These are phyloP conservation scores for Globisporangium paroecandrum DNA, from an alignment of 352 stramenopile species.

Conservation along the genomic window DNA sequence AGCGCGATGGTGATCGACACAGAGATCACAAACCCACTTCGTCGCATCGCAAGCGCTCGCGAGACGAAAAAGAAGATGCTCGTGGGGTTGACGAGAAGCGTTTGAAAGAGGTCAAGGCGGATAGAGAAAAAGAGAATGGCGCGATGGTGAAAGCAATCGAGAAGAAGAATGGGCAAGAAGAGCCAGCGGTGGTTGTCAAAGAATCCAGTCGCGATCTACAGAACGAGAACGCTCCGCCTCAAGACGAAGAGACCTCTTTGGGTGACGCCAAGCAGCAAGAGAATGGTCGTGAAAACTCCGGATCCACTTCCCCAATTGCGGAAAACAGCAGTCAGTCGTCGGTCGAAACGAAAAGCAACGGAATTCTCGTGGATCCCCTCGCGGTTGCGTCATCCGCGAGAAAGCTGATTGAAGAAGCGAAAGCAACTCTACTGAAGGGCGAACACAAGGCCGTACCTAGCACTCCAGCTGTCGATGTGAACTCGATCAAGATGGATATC, in stretches of 20 bases:
- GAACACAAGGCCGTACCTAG: neutral
- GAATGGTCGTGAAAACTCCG: neutral
- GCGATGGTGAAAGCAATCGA: neutral
- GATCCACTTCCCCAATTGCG: slow-evolving; percentile 3
- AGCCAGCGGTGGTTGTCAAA: neutral
- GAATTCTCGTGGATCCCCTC: neutral
- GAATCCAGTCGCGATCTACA: neutral
- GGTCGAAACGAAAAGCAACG: neutral
- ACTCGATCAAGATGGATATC: slow-evolving; percentile 77
- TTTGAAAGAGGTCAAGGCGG: neutral
- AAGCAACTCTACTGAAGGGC: slow-evolving; percentile 4
- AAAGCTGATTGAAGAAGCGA: slow-evolving; percentile 17
- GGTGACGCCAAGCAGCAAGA: neutral
- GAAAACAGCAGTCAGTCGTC: slow-evolving; percentile 11
- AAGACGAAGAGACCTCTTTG: neutral
- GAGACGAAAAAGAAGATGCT: slow-evolving; percentile 1
- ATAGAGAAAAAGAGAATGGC: neutral
- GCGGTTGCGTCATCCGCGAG: slow-evolving; percentile 6
- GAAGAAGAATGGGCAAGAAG: neutral
- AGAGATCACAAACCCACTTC: neutral
- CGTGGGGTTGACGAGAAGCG: neutral
- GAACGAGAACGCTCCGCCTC: neutral
- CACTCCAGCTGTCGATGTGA: slow-evolving; percentile 49
- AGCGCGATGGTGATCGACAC: slow-evolving; percentile 12
- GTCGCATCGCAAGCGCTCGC: slow-evolving; percentile 17